Conservation (phyloP, 1,284 basidiomycete genomes). For the Austroboletus olivaceoglutinosus region DNA sequence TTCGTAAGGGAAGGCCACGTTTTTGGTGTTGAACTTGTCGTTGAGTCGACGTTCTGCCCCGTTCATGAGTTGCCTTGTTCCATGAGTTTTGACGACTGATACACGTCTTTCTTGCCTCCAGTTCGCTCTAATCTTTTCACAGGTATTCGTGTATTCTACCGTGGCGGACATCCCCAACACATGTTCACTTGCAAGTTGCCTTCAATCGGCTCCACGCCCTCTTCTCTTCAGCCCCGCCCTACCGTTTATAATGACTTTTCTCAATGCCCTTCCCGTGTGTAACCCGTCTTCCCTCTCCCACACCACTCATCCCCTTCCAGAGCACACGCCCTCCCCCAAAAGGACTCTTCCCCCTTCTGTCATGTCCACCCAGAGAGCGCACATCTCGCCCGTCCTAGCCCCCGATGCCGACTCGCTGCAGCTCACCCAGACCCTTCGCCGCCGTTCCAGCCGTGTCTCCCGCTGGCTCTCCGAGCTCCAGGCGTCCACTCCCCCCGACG, state of each 20-base stretch:
- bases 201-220: slow-evolving; percentile 12
- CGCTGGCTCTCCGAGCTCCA: slow-evolving; percentile 70
- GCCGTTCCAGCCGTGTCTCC: slow-evolving; percentile 60
- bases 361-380: slow-evolving; percentile 29
- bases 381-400: slow-evolving; percentile 21
- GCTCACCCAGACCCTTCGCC: slow-evolving; percentile 26
- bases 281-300: slow-evolving; percentile 5
- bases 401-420: slow-evolving; percentile 22
- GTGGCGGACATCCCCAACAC: slow-evolving; percentile 18
- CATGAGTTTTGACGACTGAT: slow-evolving; percentile 31
- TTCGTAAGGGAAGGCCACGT: slow-evolving; percentile 28
- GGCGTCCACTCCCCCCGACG: slow-evolving; percentile 18
- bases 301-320: slow-evolving; percentile 8
- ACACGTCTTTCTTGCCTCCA: slow-evolving; percentile 19
- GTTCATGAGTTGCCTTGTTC: slow-evolving; percentile 28
- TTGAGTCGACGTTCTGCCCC: slow-evolving; percentile 16
- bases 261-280: slow-evolving; percentile 21
- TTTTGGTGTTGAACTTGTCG: slow-evolving; percentile 23
- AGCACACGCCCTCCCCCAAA: slow-evolving; percentile 9
- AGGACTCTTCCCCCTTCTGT: slow-evolving; percentile 28
- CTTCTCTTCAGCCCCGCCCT: slow-evolving; percentile 8
- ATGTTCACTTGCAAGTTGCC: slow-evolving; percentile 14
- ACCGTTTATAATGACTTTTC: slow-evolving; percentile 22
- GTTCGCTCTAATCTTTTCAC: slow-evolving; percentile 3
- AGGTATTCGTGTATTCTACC: slow-evolving; percentile 22